Evolutionary conservation across 768 basidiomycete genomes (phyloP).

Genomic region (Cantharellus anzutake): DNA sequence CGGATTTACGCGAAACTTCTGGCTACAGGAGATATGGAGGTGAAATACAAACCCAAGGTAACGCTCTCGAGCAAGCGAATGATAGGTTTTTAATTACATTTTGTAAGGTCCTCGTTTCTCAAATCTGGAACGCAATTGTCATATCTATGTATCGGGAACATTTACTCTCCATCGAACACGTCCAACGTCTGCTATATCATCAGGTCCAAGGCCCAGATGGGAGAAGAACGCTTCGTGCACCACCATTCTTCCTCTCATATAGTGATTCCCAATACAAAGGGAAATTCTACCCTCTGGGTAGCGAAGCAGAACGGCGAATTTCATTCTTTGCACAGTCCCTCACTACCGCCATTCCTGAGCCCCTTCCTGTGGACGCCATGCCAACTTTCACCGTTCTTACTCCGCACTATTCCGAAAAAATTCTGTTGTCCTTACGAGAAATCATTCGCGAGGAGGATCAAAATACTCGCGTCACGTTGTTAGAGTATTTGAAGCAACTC

Average conservation of each 20-base stretch:
- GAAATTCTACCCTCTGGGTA: constrained; percentile 74
- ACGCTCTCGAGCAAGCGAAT: background rate
- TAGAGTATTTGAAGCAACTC: constrained; percentile 96
- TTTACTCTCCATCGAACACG: constrained; percentile 94
- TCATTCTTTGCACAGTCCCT: constrained; percentile 98
- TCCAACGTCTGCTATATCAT: constrained; percentile 93
- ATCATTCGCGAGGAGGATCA: constrained; percentile 98
- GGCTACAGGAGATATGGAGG: constrained; percentile 88
- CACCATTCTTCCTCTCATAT: constrained; percentile 96
- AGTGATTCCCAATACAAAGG: constrained; percentile 67
- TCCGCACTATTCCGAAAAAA: constrained; percentile 99
- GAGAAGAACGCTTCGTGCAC: constrained; percentile 79
- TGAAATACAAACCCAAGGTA: constrained; percentile 98
- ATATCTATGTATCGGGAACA: constrained; percentile 99
- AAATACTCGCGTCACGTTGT: constrained; percentile 85
- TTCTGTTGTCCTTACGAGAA: constrained; percentile 85
- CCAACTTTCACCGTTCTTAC: constrained; percentile 97
- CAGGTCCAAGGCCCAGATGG: constrained; percentile 88
- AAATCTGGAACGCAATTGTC: constrained; percentile 99
- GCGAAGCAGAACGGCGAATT: constrained; percentile 92
- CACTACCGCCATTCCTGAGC: constrained; percentile 85
- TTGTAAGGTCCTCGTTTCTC: constrained; percentile 77
- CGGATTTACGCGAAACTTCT: constrained; percentile 91
- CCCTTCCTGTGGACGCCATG: constrained; percentile 95
- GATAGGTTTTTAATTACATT: background rate